Evolutionary conservation across 768 basidiomycete species (phyloP).

Genomic region (Pisolithus tinctorius): DNA sequence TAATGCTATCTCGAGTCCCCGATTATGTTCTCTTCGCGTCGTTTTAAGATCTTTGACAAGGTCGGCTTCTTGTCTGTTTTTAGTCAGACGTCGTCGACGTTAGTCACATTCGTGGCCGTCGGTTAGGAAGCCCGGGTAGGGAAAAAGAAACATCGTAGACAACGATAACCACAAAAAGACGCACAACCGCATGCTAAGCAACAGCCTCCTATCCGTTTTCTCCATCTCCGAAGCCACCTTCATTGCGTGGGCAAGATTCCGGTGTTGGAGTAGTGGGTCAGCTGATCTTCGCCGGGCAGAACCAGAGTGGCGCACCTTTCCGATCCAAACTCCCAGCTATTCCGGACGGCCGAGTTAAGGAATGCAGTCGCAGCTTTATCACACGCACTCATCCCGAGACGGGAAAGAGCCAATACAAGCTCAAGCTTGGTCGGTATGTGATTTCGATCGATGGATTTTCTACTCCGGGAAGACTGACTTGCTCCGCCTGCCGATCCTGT

Average conservation of each 20-base stretch:
- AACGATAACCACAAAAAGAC: neutral
- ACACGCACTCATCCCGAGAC: constrained; percentile 65
- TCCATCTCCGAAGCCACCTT: constrained; percentile 68
- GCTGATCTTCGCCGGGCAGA: neutral
- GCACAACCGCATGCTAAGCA: constrained; percentile 80
- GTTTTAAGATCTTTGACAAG: constrained; percentile 59
- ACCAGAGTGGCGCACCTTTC: constrained; percentile 42
- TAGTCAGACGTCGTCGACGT: too few relatives aligned
- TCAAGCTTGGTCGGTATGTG: constrained; percentile 73
- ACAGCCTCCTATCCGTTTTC: constrained; percentile 64
- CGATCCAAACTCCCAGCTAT: constrained; percentile 72
- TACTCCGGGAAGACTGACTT: constrained; percentile 19
- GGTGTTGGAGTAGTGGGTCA: neutral
- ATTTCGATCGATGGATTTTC: constrained; percentile 51
- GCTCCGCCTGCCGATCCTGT: too few relatives aligned
- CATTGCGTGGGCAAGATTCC: constrained; percentile 68
- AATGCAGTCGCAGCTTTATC: constrained; percentile 77
- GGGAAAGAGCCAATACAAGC: constrained; percentile 71
- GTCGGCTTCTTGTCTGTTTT: constrained; percentile 69
- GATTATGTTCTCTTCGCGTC: constrained; percentile 14
- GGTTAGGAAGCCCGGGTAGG: too few relatives aligned
- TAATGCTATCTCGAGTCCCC: constrained; percentile 11
- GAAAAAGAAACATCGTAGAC: too few relatives aligned
- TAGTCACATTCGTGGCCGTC: too few relatives aligned
- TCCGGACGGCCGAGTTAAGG: constrained; percentile 56